These are phyloP conservation scores for Irpex lacteus DNA, from an alignment of 1,284 basidiomycete genomes.

Conservation along the genomic window DNA sequence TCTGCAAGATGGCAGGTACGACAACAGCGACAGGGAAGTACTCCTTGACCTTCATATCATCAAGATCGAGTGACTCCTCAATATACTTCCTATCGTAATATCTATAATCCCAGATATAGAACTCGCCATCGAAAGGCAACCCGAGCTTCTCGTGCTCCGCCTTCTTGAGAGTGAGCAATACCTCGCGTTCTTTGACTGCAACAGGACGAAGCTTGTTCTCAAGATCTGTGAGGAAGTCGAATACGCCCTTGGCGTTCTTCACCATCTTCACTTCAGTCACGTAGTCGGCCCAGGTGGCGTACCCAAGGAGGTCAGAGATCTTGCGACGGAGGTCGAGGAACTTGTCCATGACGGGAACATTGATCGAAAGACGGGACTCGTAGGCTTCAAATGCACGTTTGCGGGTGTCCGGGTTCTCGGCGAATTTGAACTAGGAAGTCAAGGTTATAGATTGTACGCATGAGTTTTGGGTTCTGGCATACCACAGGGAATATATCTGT, in stretches of 20 bases:
- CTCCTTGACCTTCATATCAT: constrained; percentile 77
- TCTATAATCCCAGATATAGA: constrained; percentile 46
- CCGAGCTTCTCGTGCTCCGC: constrained; percentile 62
- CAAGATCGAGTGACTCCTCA: constrained; percentile 63
- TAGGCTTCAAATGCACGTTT: constrained; percentile 60
- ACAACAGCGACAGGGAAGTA: constrained; percentile 84
- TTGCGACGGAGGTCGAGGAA: constrained; percentile 66
- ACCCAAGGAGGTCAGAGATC: constrained; percentile 66
- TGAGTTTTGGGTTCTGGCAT: constrained; percentile 22
- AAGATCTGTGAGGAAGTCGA: constrained; percentile 73
- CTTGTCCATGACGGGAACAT: constrained; percentile 65
- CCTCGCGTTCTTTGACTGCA: constrained; percentile 61
- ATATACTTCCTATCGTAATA: constrained; percentile 74
- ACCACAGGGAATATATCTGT: constrained; percentile 80
- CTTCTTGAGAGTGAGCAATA: constrained; percentile 69
- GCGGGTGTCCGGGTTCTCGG: constrained; percentile 67
- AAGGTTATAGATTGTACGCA: not conserved
- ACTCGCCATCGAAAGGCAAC: constrained; percentile 61
- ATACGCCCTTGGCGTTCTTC: constrained; percentile 60
- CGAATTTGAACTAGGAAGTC: constrained; percentile 71
- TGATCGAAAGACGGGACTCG: constrained; percentile 65
- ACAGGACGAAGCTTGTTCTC: constrained; percentile 72
- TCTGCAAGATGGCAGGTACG: constrained; percentile 74
- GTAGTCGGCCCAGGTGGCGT: constrained; percentile 81
- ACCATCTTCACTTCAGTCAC: constrained; percentile 84